Evolutionary conservation across 257 asterid species (phyloP), one percentile per base, ranked within the genome.

Genomic region (Solanum microdontum): DNA sequence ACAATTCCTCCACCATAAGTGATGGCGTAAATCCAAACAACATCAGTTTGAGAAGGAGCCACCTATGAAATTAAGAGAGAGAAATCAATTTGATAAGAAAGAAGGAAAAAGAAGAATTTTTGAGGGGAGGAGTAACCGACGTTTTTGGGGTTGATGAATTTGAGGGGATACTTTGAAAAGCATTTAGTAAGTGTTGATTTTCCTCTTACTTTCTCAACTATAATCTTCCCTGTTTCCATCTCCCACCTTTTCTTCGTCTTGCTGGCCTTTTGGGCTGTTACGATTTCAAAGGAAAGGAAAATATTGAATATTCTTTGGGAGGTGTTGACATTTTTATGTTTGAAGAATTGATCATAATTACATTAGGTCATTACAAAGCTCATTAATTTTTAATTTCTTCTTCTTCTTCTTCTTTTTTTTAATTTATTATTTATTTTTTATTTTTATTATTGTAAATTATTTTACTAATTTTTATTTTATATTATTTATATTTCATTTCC

Each of bases 1-100:
- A 97, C 99, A 89, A 97, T 91, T 89, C 99, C 99, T 80, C 99
- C 99, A 82, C 99, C 99, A 75, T 96, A 96, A 66, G 96, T 95
- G 89, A 95, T 90, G 70, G 93, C 90, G 93, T 97, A 97, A 92
- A 97, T 95, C 99, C 99, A 95, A 72, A 95, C 98, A 76, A 95
- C 99, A 84, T 96, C 99, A 23, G 94, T 90, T 87, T 89, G 91
- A 66, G 97, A 93, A 62, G 95, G 87, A 23, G 96, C 97, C 90
- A 93, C 97, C 99, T 94, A 76, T 70, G 33, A 89, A 89, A 84
- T 6, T 48, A 15, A 70, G 68, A 73, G 11, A 13, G 1, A 17
- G 3, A 85, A 79, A 85, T 89, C 74, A 77, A 69, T 45, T 70
- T 15, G 12, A 39, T 33, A 76, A 73, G 45, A 73, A 73, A 73